Evolutionary conservation across 306 rosid genomes (phyloP).

Genomic region (Castanea mollissima): DNA sequence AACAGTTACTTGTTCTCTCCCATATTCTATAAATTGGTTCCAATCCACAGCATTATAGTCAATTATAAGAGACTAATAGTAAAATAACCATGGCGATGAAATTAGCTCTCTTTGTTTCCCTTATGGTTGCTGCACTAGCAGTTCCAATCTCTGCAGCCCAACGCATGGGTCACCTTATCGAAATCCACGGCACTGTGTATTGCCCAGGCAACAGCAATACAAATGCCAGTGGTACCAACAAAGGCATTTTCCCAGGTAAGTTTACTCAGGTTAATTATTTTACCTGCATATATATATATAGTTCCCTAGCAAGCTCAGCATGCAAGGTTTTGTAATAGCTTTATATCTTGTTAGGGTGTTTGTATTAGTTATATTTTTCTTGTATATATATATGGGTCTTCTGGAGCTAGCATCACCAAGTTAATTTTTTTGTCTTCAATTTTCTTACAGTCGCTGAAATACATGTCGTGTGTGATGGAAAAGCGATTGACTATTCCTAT

Average conservation of each 20-base stretch:
- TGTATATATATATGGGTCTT: too few relatives aligned
- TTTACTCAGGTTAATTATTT: background rate
- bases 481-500: conserved; percentile 15
- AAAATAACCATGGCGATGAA: conserved; percentile 20
- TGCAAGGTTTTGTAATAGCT: too few relatives aligned
- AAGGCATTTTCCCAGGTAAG: conserved; percentile 33
- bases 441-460: conserved; percentile 27
- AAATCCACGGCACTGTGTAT: conserved; percentile 16
- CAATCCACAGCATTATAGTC: too few relatives aligned
- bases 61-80: too few relatives aligned
- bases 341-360: too few relatives aligned
- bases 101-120: conserved; percentile 9
- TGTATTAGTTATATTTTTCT: too few relatives aligned
- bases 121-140: conserved; percentile 2
- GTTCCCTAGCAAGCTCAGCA: too few relatives aligned
- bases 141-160: conserved; percentile 20
- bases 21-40: too few relatives aligned
- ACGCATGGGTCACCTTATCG: background rate
- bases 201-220: conserved; percentile 31
- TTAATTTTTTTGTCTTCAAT: background rate
- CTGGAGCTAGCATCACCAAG: background rate
- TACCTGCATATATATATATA: too few relatives aligned
- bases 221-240: conserved; percentile 24
- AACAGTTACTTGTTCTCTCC: too few relatives aligned
- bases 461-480: conserved; percentile 30